These are phyloP conservation scores for Suillus decipiens DNA, from an alignment of 768 basidiomycete genomes.

Conservation along the genomic window DNA sequence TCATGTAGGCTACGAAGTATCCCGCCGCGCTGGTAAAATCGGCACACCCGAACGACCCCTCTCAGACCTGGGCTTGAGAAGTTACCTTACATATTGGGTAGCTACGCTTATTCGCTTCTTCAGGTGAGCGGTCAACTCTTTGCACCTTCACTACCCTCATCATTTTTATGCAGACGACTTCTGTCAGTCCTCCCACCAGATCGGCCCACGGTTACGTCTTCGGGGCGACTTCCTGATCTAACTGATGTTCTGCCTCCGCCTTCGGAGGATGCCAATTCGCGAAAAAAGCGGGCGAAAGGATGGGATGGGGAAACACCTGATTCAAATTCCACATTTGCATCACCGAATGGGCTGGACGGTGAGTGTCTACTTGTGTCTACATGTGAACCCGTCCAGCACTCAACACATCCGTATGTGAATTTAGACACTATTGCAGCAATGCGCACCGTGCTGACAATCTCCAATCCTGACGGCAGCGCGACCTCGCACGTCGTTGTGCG, in stretches of 20 bases:
- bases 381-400: background rate
- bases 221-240: constrained; percentile 46
- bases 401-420: background rate
- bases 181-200: constrained; percentile 63
- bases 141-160: constrained; percentile 1
- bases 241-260: constrained; percentile 35
- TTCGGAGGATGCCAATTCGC: constrained; percentile 30
- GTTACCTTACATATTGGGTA: constrained; percentile 90
- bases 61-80: constrained; percentile 88
- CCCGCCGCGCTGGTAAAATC: constrained; percentile 71
- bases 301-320: constrained; percentile 71
- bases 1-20: constrained; percentile 85
- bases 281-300: constrained; percentile 61
- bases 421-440: constrained; percentile 24
- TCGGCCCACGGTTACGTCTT: constrained; percentile 43
- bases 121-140: constrained; percentile 45
- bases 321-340: constrained; percentile 33
- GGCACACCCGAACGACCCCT: constrained; percentile 96
- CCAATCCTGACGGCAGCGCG: constrained; percentile 67
- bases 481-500: constrained; percentile 65
- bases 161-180: constrained; percentile 43
- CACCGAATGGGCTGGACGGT: constrained; percentile 45
- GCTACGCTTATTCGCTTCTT: constrained; percentile 84
- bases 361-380: constrained; percentile 13
- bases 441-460: constrained; percentile 58